Conservation (phyloP, 78 protist genomes). For the Creolimax fragrantissima region DNA sequence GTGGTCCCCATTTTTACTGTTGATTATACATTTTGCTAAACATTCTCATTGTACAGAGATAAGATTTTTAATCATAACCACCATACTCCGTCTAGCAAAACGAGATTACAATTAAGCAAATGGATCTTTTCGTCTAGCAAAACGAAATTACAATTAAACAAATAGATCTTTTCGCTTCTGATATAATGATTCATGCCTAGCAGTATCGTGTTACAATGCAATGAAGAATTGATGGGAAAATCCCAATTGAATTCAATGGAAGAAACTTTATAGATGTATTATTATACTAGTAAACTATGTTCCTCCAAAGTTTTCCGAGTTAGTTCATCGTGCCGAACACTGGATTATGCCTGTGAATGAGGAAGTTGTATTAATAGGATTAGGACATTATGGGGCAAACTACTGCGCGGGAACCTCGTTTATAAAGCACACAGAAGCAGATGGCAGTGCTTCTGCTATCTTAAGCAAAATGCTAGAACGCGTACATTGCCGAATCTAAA, state of each 20-base stretch:
- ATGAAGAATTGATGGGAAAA: neutral
- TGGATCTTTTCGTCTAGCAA: too few species aligned
- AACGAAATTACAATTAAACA: too few species aligned
- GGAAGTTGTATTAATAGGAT: neutral
- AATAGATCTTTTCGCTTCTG: neutral
- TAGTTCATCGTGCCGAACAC: conserved; percentile 57
- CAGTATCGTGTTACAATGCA: neutral
- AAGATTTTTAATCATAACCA: too few species aligned
- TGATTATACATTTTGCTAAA: too few species aligned
- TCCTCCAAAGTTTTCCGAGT: too few species aligned
- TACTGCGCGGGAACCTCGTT: neutral
- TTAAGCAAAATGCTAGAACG: neutral
- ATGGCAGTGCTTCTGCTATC: neutral
- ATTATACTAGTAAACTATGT: too few species aligned
- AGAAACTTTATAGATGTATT: neutral
- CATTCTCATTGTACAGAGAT: too few species aligned
- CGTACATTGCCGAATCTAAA: neutral
- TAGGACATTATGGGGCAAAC: neutral
- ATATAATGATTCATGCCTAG: neutral
- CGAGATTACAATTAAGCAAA: too few species aligned
- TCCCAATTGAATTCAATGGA: neutral
- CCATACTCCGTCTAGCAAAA: too few species aligned
- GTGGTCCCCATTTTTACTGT: too few species aligned
- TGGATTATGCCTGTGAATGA: conserved; percentile 56
- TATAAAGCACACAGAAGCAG: neutral